phyloP scores from a whole-genome alignment of 1,284 basidiomycete species.

The Chalciporus sp. region DNA sequence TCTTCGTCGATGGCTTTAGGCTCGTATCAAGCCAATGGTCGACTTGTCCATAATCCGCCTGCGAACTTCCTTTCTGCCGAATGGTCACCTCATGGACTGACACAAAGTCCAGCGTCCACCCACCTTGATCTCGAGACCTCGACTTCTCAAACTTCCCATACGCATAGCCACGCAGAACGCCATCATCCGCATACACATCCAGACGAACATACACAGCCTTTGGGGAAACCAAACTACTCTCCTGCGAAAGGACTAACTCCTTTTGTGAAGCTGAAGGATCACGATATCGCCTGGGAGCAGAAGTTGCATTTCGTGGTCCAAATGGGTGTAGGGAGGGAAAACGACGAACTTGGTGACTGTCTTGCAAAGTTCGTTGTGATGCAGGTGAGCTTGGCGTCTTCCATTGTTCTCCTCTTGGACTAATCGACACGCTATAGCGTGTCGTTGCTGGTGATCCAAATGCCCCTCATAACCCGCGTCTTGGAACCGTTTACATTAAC shows the following conservation, averaged over 20 bases:
- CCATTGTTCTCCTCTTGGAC: not conserved
- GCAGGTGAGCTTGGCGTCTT: conserved; percentile 44
- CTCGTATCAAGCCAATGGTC: conserved; percentile 6
- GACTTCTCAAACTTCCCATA: not conserved
- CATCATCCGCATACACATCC: not conserved
- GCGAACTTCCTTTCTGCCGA: conserved; percentile 27
- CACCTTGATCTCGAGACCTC: conserved; percentile 1
- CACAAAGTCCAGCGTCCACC: not conserved
- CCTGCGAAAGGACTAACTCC: conserved; percentile 57
- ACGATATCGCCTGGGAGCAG: conserved; percentile 61
- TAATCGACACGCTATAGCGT: conserved; percentile 32
- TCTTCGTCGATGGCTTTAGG: conserved; percentile 21
- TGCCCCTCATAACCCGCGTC: conserved; percentile 54
- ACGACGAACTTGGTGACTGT: conserved; percentile 50
- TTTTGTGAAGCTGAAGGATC: conserved; percentile 59
- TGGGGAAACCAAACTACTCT: conserved; percentile 30
- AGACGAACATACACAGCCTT: conserved; percentile 8
- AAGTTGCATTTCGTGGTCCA: conserved; percentile 58
- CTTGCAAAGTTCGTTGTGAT: conserved; percentile 68
- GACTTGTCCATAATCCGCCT: conserved; percentile 9
- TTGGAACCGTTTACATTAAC: conserved; percentile 71
- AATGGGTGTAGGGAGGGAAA: conserved; percentile 58
- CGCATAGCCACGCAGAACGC: not conserved
- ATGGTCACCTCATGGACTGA: conserved; percentile 24
- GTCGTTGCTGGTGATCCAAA: conserved; percentile 55